Conservation (phyloP, 2,329 filamentous ascomycete genomes). For the Colletotrichum echinochloae region DNA sequence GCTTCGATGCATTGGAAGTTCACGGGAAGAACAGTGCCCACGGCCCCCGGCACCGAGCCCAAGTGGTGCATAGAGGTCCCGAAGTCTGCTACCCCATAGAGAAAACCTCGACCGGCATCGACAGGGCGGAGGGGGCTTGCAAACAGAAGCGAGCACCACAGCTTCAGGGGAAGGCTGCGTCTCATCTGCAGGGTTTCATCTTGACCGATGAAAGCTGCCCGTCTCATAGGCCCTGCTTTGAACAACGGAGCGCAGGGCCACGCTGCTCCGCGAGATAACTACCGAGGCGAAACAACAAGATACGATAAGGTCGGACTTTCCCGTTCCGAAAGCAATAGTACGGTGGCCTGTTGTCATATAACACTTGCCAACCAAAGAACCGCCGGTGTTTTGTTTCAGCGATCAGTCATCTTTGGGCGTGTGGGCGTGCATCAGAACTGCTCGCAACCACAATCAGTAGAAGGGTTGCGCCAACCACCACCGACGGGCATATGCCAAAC, state of each 20-base stretch:
- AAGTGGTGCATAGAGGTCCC: conserved; percentile 35
- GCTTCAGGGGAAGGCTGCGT: conserved; percentile 3
- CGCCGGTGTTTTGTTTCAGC: not conserved
- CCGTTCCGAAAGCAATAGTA: not conserved
- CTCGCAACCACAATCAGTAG: not conserved
- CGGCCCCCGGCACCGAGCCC: conserved; percentile 22
- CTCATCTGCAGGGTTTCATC: conserved; percentile 27
- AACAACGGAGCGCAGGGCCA: conserved; percentile 25
- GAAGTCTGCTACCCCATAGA: conserved; percentile 14
- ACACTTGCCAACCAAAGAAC: not conserved
- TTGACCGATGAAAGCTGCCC: conserved; percentile 30
- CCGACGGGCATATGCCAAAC: conserved; percentile 12
- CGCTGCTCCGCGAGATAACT: conserved; percentile 31
- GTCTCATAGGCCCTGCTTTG: conserved; percentile 30
- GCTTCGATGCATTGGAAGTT: conserved; percentile 29
- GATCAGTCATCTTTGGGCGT: not conserved
- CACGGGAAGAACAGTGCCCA: conserved; percentile 28
- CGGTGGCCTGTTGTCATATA: conserved; percentile 17
- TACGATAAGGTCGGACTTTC: not conserved
- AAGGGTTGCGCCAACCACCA: conserved; percentile 3
- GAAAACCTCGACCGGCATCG: conserved; percentile 17
- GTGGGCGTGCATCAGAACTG: not conserved
- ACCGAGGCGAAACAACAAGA: conserved; percentile 29
- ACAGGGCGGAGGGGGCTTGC: conserved; percentile 7
- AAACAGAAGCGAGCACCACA: conserved; percentile 15